Base-by-base conservation (phyloP, 1,139 yeast genomes). In the Candida albicans region DNA sequence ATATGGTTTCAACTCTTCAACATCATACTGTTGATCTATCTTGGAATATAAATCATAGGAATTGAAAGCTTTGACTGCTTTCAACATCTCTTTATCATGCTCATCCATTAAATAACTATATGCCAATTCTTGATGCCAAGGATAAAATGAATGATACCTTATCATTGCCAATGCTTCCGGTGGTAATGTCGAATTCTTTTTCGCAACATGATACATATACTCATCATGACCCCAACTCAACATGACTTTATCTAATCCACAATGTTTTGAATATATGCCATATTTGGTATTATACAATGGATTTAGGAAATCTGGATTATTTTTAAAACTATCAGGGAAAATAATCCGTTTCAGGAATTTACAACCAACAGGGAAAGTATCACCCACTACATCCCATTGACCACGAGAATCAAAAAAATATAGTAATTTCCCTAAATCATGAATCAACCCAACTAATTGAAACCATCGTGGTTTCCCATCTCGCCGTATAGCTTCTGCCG, bases 351-450 rank as follows among this genome's bases (percentile, higher is more conserved):
- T 75, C 58, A 80, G 82, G 53, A 75, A 83, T 49, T 74, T 74
- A 59, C 89, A 84, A 1, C 90, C 90, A 26, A 84, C 87, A 0
- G 89, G 87, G 56, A 84, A 84, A 0, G 90, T 84, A 55, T 84
- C 90, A 5, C 90, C 90, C 15, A 84, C 90, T n/a, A 84, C 90
- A 55, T 83, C 89, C 90, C 90, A 84, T 57, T 84, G 89, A 8
- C 89, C 89, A 53, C 77, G 72, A 24, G 88, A 82, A 54, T 82
- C 89, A 54, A 77, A 84, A 52, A 84, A 84, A 57, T 84, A 84
- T 24, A 84, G 66, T 15, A 84, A 67, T 56, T 84, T 84, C 1
- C 90, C 90, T 49, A 84, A 65, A 58, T 84, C 90, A 56, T 84
- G 90, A 34, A 84, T 81, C 35, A 84, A 63, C 0, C 90, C 90